Percentiles rank a stretch among this genome's conserved stretches.
Conservation (phyloP, 208 protist species). For the Strigomonas galati region DNA sequence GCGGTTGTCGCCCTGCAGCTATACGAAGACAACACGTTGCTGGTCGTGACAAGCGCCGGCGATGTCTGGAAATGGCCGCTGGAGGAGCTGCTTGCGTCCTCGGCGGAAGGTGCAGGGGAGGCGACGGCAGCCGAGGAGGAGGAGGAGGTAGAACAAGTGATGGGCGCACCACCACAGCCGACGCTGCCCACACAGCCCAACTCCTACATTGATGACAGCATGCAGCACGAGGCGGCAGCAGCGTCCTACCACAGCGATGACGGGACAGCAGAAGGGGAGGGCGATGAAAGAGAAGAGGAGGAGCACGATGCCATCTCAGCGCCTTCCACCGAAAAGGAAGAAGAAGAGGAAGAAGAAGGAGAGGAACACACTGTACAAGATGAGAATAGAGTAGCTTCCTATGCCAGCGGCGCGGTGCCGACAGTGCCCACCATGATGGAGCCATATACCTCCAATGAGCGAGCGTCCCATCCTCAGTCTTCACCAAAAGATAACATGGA, state of each 20-base stretch:
- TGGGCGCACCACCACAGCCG: slow-evolving; percentile 12
- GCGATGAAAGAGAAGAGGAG: background rate
- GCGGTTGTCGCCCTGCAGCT: slow-evolving; percentile 67
- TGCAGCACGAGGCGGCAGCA: no score
- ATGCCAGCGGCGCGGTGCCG: background rate
- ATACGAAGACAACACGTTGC: slow-evolving; percentile 43
- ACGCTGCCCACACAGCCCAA: background rate
- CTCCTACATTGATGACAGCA: background rate
- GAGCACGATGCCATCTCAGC: background rate
- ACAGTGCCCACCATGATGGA: background rate
- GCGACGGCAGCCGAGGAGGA: slow-evolving; percentile 15
- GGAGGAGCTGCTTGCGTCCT: slow-evolving; percentile 37
- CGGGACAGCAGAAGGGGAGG: background rate
- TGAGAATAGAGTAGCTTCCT: background rate
- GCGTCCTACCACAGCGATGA: background rate
- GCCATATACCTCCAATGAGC: background rate
- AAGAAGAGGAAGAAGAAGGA: background rate
- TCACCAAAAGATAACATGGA: background rate
- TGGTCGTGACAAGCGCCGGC: slow-evolving; percentile 69
- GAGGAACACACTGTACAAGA: background rate
- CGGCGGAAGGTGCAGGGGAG: background rate
- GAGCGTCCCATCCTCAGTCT: no score
- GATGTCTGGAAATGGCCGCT: slow-evolving; percentile 86
- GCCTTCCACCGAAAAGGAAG: background rate
- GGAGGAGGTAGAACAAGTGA: slow-evolving; percentile 19